Conservation (phyloP, 2,329 filamentous ascomycete genomes). For the Setomelanomma holmii region DNA sequence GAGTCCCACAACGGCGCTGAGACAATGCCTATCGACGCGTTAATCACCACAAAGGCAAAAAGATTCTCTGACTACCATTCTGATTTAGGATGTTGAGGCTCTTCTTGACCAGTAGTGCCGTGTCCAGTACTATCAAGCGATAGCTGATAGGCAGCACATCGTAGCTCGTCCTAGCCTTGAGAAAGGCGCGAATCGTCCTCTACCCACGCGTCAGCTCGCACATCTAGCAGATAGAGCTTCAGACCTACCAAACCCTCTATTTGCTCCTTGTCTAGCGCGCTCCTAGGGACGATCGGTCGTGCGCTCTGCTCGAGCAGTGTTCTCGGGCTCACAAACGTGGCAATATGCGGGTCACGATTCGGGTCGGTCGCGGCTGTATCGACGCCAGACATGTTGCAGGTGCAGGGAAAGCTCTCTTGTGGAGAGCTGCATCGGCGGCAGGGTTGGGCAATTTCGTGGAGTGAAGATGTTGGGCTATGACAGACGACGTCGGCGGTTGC, state of each 20-base stretch:
- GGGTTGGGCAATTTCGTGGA: conserved; percentile 12
- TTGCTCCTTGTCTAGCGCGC: conserved; percentile 75
- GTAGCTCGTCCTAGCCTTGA: conserved; percentile 95
- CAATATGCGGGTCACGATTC: conserved; percentile 20
- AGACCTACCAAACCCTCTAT: conserved; percentile 75
- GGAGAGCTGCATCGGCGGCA: conserved; percentile 49
- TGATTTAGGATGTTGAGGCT: conserved; percentile 94
- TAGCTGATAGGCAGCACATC: conserved; percentile 97
- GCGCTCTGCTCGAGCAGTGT: conserved; percentile 18
- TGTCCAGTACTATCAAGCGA: conserved; percentile 94
- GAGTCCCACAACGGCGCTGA: conserved; percentile 98
- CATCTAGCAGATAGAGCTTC: background rate
- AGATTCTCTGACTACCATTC: conserved; percentile 70
- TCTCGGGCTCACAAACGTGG: conserved; percentile 35
- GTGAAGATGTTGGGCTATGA: conserved; percentile 9
- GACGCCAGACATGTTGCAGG: conserved; percentile 49
- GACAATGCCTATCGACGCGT: conserved; percentile 75
- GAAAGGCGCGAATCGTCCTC: conserved; percentile 92
- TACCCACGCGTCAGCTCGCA: conserved; percentile 22
- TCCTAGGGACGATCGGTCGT: conserved; percentile 54
- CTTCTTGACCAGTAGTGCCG: conserved; percentile 93
- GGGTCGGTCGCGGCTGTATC: conserved; percentile 31
- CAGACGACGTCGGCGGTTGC: background rate
- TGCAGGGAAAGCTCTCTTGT: conserved; percentile 40
- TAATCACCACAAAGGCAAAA: conserved; percentile 11